Conservation (phyloP, 2,329 filamentous ascomycete species). For the Intubia oerlemansii region DNA sequence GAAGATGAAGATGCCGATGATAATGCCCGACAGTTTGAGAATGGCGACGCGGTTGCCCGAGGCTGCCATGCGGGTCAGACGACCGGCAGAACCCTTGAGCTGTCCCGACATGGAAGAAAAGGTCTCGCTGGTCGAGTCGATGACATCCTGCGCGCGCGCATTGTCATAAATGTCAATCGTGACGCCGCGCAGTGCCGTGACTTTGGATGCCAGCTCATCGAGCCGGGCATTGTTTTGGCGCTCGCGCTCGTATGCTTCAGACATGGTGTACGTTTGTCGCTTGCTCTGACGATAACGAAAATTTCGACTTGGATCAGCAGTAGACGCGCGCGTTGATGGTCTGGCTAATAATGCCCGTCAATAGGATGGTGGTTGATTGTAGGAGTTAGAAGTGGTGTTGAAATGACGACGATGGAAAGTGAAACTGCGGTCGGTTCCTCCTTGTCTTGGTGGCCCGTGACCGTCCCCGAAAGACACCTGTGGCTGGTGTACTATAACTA, state of each 20-base stretch:
- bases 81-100: constrained; percentile 62
- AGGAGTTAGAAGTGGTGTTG: too few species aligned
- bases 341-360: too few species aligned
- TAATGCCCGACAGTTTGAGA: constrained; percentile 69
- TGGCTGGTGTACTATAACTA: too few species aligned
- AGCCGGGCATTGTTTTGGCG: constrained; percentile 90
- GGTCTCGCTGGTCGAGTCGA: constrained; percentile 79
- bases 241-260: constrained; percentile 60
- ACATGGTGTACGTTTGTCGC: constrained; percentile 42
- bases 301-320: too few species aligned
- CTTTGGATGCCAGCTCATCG: constrained; percentile 75
- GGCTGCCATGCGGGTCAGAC: constrained; percentile 76
- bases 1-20: constrained; percentile 50
- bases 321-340: too few species aligned
- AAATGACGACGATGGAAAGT: too few species aligned
- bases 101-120: constrained; percentile 73
- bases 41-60: constrained; percentile 82
- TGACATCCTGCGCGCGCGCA: constrained; percentile 67
- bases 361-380: too few species aligned
- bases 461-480: too few species aligned
- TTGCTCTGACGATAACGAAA: too few species aligned
- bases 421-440: too few species aligned
- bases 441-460: too few species aligned
- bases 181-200: constrained; percentile 76
- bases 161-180: constrained; percentile 98